phyloP scores from a whole-genome alignment of 179 eudicot genomes.

The Pouteria campechiana region DNA sequence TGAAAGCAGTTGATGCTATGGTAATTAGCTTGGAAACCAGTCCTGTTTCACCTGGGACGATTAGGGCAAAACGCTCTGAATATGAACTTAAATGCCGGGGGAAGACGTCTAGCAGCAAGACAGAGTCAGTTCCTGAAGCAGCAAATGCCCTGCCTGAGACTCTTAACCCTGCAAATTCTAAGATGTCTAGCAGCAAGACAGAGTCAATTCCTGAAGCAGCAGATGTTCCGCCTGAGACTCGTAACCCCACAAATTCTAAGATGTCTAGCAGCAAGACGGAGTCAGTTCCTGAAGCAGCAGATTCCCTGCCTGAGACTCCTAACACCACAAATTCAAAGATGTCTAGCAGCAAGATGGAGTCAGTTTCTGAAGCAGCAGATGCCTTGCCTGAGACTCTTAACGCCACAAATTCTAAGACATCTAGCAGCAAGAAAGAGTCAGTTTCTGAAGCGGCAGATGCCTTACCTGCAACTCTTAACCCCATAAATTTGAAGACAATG shows the following conservation, averaged over 20 bases:
- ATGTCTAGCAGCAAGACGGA: conserved; percentile 16
- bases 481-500: conserved; percentile 5
- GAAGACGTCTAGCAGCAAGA: conserved; percentile 38
- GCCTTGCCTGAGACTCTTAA: conserved; percentile 12
- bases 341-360: conserved; percentile 17
- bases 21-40: conserved; percentile 47
- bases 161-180: conserved; percentile 13
- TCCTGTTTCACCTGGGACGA: conserved; percentile 21
- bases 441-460: conserved; percentile 10
- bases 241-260: conserved; percentile 12
- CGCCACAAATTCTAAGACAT: conserved; percentile 10
- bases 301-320: conserved; percentile 10
- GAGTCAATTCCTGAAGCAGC: conserved; percentile 17
- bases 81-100: conserved; percentile 56
- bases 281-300: conserved; percentile 15
- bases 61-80: conserved; percentile 51
- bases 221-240: conserved; percentile 10
- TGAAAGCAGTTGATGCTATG: conserved; percentile 66
- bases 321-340: conserved; percentile 11
- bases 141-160: conserved; percentile 10
- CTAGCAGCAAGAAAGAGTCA: conserved; percentile 18
- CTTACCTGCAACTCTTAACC: conserved; percentile 17
- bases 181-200: conserved; percentile 14
- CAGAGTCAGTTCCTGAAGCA: conserved; percentile 16
- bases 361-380: conserved; percentile 14